phyloP scores from a whole-genome alignment of 805 yeast species.

The Wickerhamomyces subpelliculosus region DNA sequence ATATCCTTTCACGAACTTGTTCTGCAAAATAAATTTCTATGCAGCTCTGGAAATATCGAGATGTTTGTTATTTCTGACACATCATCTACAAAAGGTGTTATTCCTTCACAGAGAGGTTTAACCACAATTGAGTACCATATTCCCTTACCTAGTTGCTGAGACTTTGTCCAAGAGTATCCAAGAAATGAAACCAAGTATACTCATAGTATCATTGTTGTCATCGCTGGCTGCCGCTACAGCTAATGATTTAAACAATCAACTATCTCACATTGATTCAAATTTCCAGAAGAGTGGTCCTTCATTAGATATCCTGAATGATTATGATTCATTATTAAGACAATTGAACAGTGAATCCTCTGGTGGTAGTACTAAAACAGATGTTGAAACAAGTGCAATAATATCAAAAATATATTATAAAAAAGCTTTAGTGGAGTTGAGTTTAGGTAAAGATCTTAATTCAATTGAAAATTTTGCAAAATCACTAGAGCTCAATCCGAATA shows the following conservation, averaged over 20 bases:
- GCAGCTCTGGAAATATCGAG: too few species aligned
- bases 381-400: slow-evolving; percentile 15
- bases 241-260: slow-evolving; percentile 7
- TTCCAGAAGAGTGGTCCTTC: slow-evolving; percentile 16
- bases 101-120: too few species aligned
- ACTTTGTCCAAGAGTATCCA: too few species aligned
- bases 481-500: slow-evolving; percentile 31
- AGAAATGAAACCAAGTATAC: background rate
- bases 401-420: slow-evolving; percentile 49
- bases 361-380: slow-evolving; percentile 1
- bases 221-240: background rate
- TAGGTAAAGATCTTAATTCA: slow-evolving; percentile 49
- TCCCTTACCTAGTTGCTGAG: too few species aligned
- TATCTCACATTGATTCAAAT: slow-evolving; percentile 11
- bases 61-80: too few species aligned
- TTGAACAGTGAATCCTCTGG: background rate
- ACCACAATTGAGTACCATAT: too few species aligned
- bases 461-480: slow-evolving; percentile 44
- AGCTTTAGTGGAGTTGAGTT: slow-evolving; percentile 53
- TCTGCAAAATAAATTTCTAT: too few species aligned
- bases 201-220: background rate
- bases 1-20: too few species aligned
- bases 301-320: slow-evolving; percentile 11
- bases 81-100: too few species aligned
- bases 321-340: slow-evolving; percentile 13